These are phyloP conservation scores for Tylopilus rubrobrunneus DNA, from an alignment of 768 basidiomycete genomes.

Conservation along the genomic window DNA sequence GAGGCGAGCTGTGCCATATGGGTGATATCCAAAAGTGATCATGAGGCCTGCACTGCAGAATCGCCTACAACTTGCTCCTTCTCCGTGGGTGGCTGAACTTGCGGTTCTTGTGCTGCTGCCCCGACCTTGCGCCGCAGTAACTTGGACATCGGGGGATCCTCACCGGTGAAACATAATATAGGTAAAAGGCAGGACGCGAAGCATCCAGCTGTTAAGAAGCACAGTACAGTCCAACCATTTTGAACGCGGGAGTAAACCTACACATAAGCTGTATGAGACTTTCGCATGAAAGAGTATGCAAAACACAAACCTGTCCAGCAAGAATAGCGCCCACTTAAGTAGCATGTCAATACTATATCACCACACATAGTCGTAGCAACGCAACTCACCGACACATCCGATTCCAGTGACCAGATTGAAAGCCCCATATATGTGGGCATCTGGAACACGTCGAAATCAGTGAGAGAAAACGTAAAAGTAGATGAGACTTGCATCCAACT, in stretches of 20 bases:
- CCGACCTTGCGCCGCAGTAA: slow-evolving; percentile 20
- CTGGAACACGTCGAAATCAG: slow-evolving; percentile 33
- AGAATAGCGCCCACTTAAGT: slow-evolving; percentile 61
- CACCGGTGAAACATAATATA: slow-evolving; percentile 46
- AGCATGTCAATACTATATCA: slow-evolving; percentile 1
- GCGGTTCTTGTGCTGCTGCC: neutral
- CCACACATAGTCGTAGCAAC: neutral
- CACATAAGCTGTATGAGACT: slow-evolving; percentile 1
- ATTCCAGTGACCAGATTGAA: slow-evolving; percentile 70
- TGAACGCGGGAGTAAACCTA: slow-evolving; percentile 57
- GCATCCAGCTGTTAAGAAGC: slow-evolving; percentile 43
- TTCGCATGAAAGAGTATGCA: neutral
- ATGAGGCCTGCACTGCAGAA: neutral
- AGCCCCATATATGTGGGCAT: slow-evolving; percentile 70
- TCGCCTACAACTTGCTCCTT: slow-evolving; percentile 3
- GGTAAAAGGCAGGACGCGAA: slow-evolving; percentile 38
- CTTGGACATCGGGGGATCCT: slow-evolving; percentile 35
- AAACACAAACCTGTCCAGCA: slow-evolving; percentile 54
- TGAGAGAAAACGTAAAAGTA: neutral
- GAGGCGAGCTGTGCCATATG: too few relatives aligned
- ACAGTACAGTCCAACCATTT: slow-evolving; percentile 60
- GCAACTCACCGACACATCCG: slow-evolving; percentile 52
- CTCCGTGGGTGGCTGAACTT: neutral
- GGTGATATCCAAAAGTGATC: neutral
- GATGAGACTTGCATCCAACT: slow-evolving; percentile 56